Percentiles rank a stretch among this genome's conserved stretches.
Conservation (phyloP, 2,329 filamentous ascomycete species). For the Calonectria crousiana region DNA sequence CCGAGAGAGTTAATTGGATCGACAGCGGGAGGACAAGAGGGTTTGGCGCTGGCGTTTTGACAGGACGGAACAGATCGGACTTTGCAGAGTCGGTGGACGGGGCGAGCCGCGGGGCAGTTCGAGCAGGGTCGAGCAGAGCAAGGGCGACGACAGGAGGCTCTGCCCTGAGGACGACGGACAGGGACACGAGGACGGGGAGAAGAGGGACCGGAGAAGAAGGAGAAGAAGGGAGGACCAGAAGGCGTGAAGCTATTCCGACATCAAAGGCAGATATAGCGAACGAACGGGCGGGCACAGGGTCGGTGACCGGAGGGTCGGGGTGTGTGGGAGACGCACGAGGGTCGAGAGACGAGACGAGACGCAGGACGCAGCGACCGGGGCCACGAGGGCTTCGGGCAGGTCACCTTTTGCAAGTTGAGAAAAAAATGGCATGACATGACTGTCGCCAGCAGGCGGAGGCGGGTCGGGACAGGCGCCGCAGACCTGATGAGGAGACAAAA, state of each 20-base stretch:
- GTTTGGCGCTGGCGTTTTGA: slow-evolving; percentile 13
- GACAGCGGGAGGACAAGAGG: neutral
- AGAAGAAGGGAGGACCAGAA: slow-evolving; percentile 27
- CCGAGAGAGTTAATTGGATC: slow-evolving; percentile 18
- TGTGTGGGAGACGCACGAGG: slow-evolving; percentile 11
- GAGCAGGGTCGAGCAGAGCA: slow-evolving; percentile 20
- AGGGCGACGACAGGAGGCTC: slow-evolving; percentile 21
- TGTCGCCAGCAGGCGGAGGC: slow-evolving; percentile 47
- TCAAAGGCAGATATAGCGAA: slow-evolving; percentile 40
- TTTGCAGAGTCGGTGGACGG: slow-evolving; percentile 22
- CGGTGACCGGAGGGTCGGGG: slow-evolving; percentile 17
- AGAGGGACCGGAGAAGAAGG: slow-evolving; percentile 21
- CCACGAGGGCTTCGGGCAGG: slow-evolving; percentile 31
- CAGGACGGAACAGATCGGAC: slow-evolving; percentile 12
- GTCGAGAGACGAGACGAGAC: slow-evolving; percentile 31
- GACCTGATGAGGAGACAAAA: slow-evolving; percentile 50
- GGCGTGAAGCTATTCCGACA: slow-evolving; percentile 47
- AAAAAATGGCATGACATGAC: slow-evolving; percentile 53
- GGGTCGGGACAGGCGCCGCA: slow-evolving; percentile 42
- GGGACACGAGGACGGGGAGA: slow-evolving; percentile 26
- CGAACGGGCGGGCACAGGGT: slow-evolving; percentile 34
- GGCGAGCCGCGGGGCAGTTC: slow-evolving; percentile 22
- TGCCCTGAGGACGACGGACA: slow-evolving; percentile 15
- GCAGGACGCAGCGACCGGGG: slow-evolving; percentile 38
- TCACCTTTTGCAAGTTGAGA: slow-evolving; percentile 32